These are phyloP conservation scores for Apiospora malaysiana DNA, from an alignment of 2,329 filamentous ascomycete genomes.

Conservation along the genomic window DNA sequence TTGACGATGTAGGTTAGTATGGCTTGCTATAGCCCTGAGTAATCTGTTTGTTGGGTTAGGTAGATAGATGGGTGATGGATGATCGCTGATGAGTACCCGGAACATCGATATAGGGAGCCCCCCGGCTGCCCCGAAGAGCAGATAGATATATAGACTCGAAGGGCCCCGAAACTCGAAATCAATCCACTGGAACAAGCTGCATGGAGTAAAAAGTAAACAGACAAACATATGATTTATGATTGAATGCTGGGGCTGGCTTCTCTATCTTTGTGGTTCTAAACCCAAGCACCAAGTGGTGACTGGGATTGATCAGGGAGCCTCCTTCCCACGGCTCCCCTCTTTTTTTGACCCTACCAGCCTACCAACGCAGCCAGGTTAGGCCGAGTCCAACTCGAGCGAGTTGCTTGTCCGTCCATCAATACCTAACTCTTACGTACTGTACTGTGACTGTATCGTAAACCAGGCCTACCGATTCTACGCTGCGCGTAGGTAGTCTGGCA, in stretches of 20 bases:
- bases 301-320: constrained; percentile 18
- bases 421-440: constrained; percentile 19
- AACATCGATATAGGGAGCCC: not conserved
- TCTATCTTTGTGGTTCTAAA: not conserved
- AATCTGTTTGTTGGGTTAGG: not conserved
- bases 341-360: not conserved
- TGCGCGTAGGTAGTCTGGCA: too few relatives aligned
- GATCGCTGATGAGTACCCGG: not conserved
- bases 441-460: not conserved
- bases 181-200: not conserved
- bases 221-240: constrained; percentile 8
- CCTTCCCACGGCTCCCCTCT: not conserved
- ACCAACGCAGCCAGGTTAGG: not conserved
- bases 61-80: not conserved
- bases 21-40: not conserved
- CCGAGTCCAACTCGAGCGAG: constrained; percentile 4
- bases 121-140: not conserved
- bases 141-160: not conserved
- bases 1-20: not conserved
- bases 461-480: too few relatives aligned
- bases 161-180: not conserved
- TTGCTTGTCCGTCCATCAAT: not conserved
- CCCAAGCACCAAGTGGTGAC: not conserved
- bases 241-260: not conserved
- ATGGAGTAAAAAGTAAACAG: not conserved